These are phyloP conservation scores for Aspergillus phoenicis DNA, from an alignment of 2,329 filamentous ascomycete species.

Conservation along the genomic window DNA sequence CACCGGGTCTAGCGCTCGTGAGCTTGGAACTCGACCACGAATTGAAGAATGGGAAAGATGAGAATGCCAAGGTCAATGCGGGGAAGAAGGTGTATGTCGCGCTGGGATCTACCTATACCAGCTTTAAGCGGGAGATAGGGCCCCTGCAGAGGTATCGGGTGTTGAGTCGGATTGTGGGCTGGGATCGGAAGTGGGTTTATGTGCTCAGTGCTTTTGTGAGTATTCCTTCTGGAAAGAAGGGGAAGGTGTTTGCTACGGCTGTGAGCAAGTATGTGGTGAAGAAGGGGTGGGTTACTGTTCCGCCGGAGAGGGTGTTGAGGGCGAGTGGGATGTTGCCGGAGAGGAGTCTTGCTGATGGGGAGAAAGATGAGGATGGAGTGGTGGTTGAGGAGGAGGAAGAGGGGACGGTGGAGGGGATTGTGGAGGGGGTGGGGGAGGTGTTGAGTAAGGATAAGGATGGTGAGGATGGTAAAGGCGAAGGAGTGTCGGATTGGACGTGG, in stretches of 20 bases:
- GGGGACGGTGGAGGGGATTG: conserved; percentile 6
- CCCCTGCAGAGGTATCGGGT: conserved; percentile 72
- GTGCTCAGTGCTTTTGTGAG: conserved; percentile 73
- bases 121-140: conserved; percentile 72
- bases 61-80: conserved; percentile 42
- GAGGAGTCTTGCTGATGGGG: conserved; percentile 53
- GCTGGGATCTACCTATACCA: conserved; percentile 72
- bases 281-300: conserved; percentile 77
- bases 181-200: conserved; percentile 84
- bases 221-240: conserved; percentile 40
- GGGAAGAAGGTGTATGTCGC: conserved; percentile 61
- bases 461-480: conserved; percentile 28
- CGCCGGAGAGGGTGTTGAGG: conserved; percentile 74
- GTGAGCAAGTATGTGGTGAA: conserved; percentile 83
- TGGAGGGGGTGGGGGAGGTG: conserved; percentile 55
- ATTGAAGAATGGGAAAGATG: conserved; percentile 55
- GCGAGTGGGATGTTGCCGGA: conserved; percentile 74
- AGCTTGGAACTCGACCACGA: conserved; percentile 53
- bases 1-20: conserved; percentile 58
- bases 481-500: conserved; percentile 59
- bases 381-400: conserved; percentile 18
- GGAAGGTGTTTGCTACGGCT: conserved; percentile 69
- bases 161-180: conserved; percentile 69
- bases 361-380: conserved; percentile 14
- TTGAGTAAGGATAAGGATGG: conserved; percentile 36